Percentiles rank a stretch among this genome's conserved stretches.
These are phyloP conservation scores for Podospora conica DNA, from an alignment of 495 filamentous ascomycete species.

Conservation along the genomic window DNA sequence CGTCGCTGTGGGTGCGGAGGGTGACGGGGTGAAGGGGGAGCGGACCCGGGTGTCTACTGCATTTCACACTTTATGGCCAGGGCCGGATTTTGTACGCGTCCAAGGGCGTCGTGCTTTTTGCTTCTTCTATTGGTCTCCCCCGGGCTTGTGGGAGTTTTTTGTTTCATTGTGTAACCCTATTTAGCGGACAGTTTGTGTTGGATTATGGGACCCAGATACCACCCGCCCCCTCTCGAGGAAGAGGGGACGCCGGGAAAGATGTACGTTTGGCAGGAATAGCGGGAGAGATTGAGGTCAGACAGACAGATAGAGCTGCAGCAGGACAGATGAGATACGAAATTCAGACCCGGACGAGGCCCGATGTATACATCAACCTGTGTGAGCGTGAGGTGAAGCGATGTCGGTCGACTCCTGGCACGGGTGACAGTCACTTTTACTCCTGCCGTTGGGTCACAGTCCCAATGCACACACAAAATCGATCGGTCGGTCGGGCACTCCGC, in stretches of 20 bases:
- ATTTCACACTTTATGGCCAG: background rate
- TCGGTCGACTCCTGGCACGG: no score
- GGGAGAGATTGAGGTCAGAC: background rate
- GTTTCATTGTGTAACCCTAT: background rate
- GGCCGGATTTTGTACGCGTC: no score
- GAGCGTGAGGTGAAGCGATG: background rate
- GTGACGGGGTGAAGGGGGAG: slow-evolving; percentile 39
- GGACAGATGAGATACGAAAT: background rate
- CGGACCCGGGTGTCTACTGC: background rate
- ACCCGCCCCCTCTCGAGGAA: no score
- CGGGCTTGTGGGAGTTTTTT: background rate
- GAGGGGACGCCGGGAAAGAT: background rate
- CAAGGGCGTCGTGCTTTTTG: background rate
- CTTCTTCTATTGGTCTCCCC: background rate
- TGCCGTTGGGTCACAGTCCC: no score
- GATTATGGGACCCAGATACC: background rate
- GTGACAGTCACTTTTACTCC: no score
- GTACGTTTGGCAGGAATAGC: background rate
- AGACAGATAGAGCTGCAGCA: background rate
- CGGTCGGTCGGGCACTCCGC: no score
- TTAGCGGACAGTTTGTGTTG: background rate
- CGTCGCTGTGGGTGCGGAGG: slow-evolving; percentile 75
- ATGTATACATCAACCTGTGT: background rate
- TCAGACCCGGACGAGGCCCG: background rate
- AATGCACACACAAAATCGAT: no score